Evolutionary conservation across 2,329 filamentous ascomycete genomes (phyloP).

Genomic region (Fusarium concolor): DNA sequence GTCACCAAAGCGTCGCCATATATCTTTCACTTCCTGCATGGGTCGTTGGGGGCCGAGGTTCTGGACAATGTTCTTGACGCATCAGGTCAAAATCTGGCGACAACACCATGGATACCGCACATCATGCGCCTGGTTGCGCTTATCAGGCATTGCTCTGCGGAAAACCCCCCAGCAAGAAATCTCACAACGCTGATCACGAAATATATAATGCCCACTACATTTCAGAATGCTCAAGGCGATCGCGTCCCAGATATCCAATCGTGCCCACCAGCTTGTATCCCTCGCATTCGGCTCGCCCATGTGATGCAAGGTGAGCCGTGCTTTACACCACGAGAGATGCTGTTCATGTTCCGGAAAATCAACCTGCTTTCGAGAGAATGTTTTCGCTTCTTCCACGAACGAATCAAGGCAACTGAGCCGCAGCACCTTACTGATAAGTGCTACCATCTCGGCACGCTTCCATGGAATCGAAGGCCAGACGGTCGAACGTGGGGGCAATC

Average conservation of each 20-base stretch:
- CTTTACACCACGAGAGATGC: slow-evolving; percentile 2
- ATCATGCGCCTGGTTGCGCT: slow-evolving; percentile 26
- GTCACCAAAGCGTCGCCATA: slow-evolving; percentile 4
- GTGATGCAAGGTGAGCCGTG: not conserved
- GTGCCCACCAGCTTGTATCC: not conserved
- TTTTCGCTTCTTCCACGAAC: slow-evolving; percentile 20
- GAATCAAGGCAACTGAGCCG: slow-evolving; percentile 3
- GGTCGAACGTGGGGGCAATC: slow-evolving; percentile 11
- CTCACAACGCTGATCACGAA: slow-evolving; percentile 8
- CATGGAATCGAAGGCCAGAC: slow-evolving; percentile 12
- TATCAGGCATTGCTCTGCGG: not conserved
- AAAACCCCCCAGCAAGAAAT: not conserved
- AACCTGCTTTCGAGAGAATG: slow-evolving; percentile 12
- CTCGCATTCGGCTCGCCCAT: slow-evolving; percentile 3
- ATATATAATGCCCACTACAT: slow-evolving; percentile 9
- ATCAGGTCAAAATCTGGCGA: not conserved
- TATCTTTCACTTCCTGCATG: slow-evolving; percentile 18
- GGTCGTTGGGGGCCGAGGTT: slow-evolving; percentile 10
- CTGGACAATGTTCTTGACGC: slow-evolving; percentile 21
- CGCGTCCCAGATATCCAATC: slow-evolving; percentile 6
- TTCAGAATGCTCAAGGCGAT: not conserved
- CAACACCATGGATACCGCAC: slow-evolving; percentile 26
- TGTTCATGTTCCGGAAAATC: slow-evolving; percentile 18
- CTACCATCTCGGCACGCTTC: not conserved
- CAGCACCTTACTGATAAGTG: slow-evolving; percentile 21